Evolutionary conservation across 148 eudicot species (phyloP), one percentile per base, ranked within the genome.

Genomic region (Bassia scoparia): DNA sequence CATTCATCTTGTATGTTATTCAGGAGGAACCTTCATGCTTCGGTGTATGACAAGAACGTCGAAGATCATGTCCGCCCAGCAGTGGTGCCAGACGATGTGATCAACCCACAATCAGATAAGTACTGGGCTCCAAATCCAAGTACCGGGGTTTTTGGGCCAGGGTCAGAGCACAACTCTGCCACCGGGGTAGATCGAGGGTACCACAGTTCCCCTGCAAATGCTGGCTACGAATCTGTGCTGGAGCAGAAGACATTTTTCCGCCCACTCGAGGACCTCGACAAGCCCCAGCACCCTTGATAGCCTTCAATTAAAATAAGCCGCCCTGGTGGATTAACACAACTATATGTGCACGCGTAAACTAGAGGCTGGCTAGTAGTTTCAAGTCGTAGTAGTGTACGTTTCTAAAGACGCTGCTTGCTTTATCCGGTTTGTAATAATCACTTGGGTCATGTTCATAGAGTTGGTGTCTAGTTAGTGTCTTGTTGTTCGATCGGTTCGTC

Each of bases 101-200:
- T 85, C 72, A 78, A 87, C 76, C 81, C 79, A 5, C 69, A 80
- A 12, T 76, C 90, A 0, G 90, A 86, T 7, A 86, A 87, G 44
- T 89, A 89, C 87, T 94, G 98, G 98, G 83, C 81, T 65, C 98
- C 98, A 4, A 81, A 94, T 80, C 98, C 98, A 1, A 74, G 82
- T 74, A 94, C 96, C 1, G 98, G 98, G 34, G 86, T 94, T 8
- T 94, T 94, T 31, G 98, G 98, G 52, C 98, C 98, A 34, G 81
- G 78, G 10, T 21, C 85, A 4, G 90, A 83, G 35, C 80, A 81
- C 0, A 83, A 48, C 71, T 69, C 72, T 0, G 60, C 61, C 35
- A 58, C 70, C 5, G 80, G 69, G 9, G 79, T 65, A 29, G 71
- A 80, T 31, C 81, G 74, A 38, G 84, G 83, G n/a, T 70, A 61